These are phyloP conservation scores for Xanthoconium purpureum DNA, from an alignment of 768 basidiomycete species.

Conservation along the genomic window DNA sequence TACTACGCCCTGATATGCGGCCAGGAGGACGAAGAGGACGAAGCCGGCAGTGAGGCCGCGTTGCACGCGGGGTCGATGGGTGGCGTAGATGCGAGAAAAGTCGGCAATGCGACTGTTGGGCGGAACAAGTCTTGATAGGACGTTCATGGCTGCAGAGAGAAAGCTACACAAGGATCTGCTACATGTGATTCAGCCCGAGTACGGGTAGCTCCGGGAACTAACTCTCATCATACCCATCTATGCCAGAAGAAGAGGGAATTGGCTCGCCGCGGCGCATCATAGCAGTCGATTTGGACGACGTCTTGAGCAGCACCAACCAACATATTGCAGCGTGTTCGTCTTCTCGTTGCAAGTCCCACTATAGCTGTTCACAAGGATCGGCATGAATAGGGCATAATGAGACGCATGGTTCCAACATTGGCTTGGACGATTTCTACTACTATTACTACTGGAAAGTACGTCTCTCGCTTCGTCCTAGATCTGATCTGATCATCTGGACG, in stretches of 20 bases:
- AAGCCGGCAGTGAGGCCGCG: slow-evolving; percentile 66
- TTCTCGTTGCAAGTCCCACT: neutral
- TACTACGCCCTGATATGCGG: slow-evolving; percentile 59
- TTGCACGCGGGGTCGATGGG: slow-evolving; percentile 71
- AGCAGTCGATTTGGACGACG: slow-evolving; percentile 68
- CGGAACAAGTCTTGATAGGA: slow-evolving; percentile 28
- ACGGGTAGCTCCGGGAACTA: too few species aligned
- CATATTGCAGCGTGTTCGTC: slow-evolving; percentile 51
- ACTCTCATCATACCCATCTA: too few species aligned
- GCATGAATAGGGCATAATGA: slow-evolving; percentile 60
- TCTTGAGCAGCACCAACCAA: slow-evolving; percentile 60
- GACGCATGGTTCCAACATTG: slow-evolving; percentile 52
- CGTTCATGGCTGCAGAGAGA: slow-evolving; percentile 21
- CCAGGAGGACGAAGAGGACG: slow-evolving; percentile 63
- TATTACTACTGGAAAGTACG: slow-evolving; percentile 76
- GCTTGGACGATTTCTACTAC: slow-evolving; percentile 58
- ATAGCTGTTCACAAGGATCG: neutral
- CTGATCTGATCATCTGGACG: neutral
- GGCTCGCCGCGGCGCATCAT: slow-evolving; percentile 39
- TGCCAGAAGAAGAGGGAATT: too few species aligned
- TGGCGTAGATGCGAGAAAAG: slow-evolving; percentile 52
- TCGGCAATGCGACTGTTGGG: slow-evolving; percentile 40
- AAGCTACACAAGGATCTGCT: neutral
- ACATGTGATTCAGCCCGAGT: neutral
- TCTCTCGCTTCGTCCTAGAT: neutral